These are phyloP conservation scores for Cordyceps cateniannulata DNA, from an alignment of 2,329 filamentous ascomycete genomes.

Conservation along the genomic window DNA sequence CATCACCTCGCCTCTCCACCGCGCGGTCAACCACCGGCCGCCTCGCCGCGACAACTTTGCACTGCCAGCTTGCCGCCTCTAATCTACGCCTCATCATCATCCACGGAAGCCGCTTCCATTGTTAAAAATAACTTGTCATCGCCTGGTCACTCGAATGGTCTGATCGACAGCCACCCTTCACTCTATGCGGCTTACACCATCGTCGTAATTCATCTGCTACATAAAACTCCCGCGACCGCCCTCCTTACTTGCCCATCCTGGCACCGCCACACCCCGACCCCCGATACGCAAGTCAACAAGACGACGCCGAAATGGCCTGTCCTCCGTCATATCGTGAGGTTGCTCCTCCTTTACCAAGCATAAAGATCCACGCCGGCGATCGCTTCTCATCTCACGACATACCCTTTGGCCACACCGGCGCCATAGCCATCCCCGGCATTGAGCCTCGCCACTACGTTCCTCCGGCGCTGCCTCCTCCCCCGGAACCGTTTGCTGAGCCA, in stretches of 20 bases:
- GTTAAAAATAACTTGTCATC: background rate
- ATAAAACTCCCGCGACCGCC: background rate
- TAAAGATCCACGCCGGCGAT: slow-evolving; percentile 26
- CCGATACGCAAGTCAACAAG: background rate
- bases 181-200: slow-evolving; percentile 6
- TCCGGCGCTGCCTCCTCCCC: slow-evolving; percentile 42
- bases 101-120: background rate
- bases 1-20: slow-evolving; percentile 10
- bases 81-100: slow-evolving; percentile 6
- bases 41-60: slow-evolving; percentile 9
- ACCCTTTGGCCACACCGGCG: slow-evolving; percentile 27
- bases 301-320: slow-evolving; percentile 26
- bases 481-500: slow-evolving; percentile 29
- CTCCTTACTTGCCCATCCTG: background rate
- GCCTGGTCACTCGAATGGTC: background rate
- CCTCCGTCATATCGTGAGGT: slow-evolving; percentile 31
- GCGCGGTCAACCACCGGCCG: background rate
- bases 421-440: slow-evolving; percentile 38
- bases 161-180: background rate
- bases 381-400: slow-evolving; percentile 27
- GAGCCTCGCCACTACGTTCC: slow-evolving; percentile 29
- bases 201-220: slow-evolving; percentile 4
- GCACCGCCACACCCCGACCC: background rate
- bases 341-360: slow-evolving; percentile 29
- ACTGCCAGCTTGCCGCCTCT: background rate